Conservation (phyloP, 2,329 filamentous ascomycete species). For the Diaporthe eres region DNA sequence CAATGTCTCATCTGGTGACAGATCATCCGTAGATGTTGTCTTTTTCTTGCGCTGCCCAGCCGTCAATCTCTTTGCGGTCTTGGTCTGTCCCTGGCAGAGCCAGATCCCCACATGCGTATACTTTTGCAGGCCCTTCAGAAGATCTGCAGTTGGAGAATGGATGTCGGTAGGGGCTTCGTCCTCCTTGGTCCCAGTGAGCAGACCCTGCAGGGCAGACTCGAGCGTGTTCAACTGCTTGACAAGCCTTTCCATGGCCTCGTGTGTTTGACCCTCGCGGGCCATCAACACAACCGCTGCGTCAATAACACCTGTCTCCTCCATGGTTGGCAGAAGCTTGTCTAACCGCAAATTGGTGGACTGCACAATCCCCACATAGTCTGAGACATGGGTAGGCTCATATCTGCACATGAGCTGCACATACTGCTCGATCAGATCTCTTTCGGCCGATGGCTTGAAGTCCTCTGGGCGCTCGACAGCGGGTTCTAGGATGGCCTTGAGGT, state of each 20-base stretch:
- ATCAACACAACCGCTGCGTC: slow-evolving; percentile 94
- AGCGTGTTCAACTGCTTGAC: slow-evolving; percentile 85
- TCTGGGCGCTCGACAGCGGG: slow-evolving; percentile 57
- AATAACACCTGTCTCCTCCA: slow-evolving; percentile 91
- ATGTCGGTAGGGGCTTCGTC: slow-evolving; percentile 67
- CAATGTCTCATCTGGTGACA: slow-evolving; percentile 68
- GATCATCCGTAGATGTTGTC: slow-evolving; percentile 55
- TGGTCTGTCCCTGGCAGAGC: slow-evolving; percentile 91
- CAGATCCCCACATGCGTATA: slow-evolving; percentile 95
- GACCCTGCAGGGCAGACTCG: slow-evolving; percentile 81
- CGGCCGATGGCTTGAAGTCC: slow-evolving; percentile 52
- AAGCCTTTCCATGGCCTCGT: slow-evolving; percentile 86
- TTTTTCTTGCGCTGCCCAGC: slow-evolving; percentile 68
- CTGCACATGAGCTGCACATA: slow-evolving; percentile 94
- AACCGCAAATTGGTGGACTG: slow-evolving; percentile 84
- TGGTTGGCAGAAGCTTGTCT: slow-evolving; percentile 84
- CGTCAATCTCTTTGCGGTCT: slow-evolving; percentile 64
- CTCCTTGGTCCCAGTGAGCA: slow-evolving; percentile 74
- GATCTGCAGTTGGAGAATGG: slow-evolving; percentile 77
- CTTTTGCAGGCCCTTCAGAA: slow-evolving; percentile 85
- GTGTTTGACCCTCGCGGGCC: slow-evolving; percentile 87
- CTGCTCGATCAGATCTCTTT: slow-evolving; percentile 79
- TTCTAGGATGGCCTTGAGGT: slow-evolving; percentile 83
- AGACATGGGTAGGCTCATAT: slow-evolving; percentile 86
- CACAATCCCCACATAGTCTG: slow-evolving; percentile 83